Evolutionary conservation across 208 protist species (phyloP).

Genomic region (Wallacemonas sp.): DNA sequence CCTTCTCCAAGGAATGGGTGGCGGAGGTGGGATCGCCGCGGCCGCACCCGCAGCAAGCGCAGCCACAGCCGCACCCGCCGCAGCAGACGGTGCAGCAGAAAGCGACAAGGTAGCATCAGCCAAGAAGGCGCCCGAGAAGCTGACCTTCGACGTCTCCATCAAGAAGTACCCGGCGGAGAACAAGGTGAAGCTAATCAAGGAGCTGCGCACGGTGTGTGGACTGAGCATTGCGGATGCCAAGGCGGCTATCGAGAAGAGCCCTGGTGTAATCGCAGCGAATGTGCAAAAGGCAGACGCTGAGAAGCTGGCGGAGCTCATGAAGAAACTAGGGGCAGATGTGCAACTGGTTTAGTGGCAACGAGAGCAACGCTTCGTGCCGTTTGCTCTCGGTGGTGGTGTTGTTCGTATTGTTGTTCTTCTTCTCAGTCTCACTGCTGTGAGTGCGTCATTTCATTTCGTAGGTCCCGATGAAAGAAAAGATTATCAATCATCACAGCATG

Average conservation of each 20-base stretch:
- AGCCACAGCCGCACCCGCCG: neutral
- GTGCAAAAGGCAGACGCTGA: slow-evolving; percentile 68
- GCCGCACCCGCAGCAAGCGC: slow-evolving; percentile 20
- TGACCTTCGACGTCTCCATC: slow-evolving; percentile 64
- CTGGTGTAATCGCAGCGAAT: slow-evolving; percentile 72
- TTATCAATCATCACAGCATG: too few species aligned
- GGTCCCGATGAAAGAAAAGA: too few species aligned
- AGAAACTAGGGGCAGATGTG: slow-evolving; percentile 69
- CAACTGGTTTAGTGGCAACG: slow-evolving; percentile 69
- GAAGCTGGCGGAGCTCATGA: slow-evolving; percentile 72
- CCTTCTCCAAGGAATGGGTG: slow-evolving; percentile 60
- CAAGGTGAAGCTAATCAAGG: slow-evolving; percentile 87
- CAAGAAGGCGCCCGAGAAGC: slow-evolving; percentile 75
- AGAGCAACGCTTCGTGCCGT: too few species aligned
- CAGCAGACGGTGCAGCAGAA: slow-evolving; percentile 15
- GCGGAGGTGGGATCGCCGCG: slow-evolving; percentile 32
- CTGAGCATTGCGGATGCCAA: slow-evolving; percentile 77
- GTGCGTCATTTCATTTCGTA: too few species aligned
- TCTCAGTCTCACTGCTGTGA: too few species aligned
- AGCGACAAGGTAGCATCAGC: slow-evolving; percentile 16
- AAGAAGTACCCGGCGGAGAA: slow-evolving; percentile 67
- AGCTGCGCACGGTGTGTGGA: slow-evolving; percentile 66
- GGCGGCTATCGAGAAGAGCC: slow-evolving; percentile 76
- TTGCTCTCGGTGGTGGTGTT: too few species aligned
- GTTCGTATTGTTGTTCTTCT: too few species aligned